Evolutionary conservation across 768 basidiomycete genomes (phyloP).

Genomic region (Suillus luteus): DNA sequence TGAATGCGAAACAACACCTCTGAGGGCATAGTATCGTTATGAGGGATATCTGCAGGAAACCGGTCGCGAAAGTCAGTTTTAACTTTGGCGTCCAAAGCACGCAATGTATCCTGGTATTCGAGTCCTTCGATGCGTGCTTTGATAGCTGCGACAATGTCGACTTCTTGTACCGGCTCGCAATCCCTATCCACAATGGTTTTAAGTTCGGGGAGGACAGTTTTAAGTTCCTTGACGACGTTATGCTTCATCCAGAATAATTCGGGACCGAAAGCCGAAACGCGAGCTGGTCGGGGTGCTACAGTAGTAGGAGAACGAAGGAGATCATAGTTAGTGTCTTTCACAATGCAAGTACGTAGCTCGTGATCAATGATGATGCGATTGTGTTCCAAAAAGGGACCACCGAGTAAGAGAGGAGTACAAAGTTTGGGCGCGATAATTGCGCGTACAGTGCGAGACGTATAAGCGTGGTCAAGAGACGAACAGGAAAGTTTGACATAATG

Average conservation of each 20-base stretch:
- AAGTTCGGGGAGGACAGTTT: no score
- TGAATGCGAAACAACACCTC: constrained; percentile 26
- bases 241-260: neutral
- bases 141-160: no score
- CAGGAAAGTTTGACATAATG: neutral
- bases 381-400: neutral
- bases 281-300: no score
- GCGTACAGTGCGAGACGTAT: neutral
- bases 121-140: no score
- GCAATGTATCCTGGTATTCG: no score
- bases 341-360: neutral
- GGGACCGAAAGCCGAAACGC: neutral
- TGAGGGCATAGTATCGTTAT: no score
- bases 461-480: neutral
- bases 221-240: neutral
- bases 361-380: neutral
- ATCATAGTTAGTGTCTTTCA: constrained; percentile 9
- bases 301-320: constrained; percentile 2
- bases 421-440: neutral
- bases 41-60: no score
- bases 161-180: no score
- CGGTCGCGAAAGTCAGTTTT: no score
- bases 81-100: no score
- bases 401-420: neutral
- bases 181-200: no score